Base-by-base conservation (phyloP, 768 basidiomycete species). In the Tricholoma sp. region DNA sequence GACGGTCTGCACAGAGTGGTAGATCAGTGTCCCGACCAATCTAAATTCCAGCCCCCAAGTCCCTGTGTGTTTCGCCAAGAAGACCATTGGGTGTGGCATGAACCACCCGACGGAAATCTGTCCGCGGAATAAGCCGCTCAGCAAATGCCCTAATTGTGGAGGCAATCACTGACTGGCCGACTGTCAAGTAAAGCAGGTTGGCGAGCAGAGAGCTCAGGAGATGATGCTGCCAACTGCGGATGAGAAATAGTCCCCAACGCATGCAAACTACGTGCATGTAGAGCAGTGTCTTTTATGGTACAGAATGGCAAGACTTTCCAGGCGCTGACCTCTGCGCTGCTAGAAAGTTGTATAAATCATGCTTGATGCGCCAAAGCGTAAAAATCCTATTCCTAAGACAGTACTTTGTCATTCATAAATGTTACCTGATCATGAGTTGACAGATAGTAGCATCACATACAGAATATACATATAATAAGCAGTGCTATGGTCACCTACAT, bases 131-230 rank as follows among this genome's bases (percentile, higher is more conserved):
- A 48, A 39, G 18, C 58, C 58, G n/a, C 28, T 42, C 2, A 17
- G 37, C 9, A 28, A 29, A 9, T 59, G 58, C 41, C 55, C 59
- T 12, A 59, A 57, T 5, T 66, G 65, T 52, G 50, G 56, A 9
- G 65, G 58, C 6, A n/a, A 49, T 2, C 65, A 66, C 48, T 64
- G 61, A 63, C 9, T 61, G 13, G 31, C 32, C 10, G 63, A 64
- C 42, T 66, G 63, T 56, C 56, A 58, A 3, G 47, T 59, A 44
- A 54, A 55, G n/a, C 63, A 63, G 41, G 4, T 64, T 15, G 56
- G 59, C 0, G 10, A 10, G 3, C 36, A 32, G 7, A 52, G 49
- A 37, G 63, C 61, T 11, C 44, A 48, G 47, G 34, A 48, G 24
- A 20, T 61, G 13, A 53, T 47, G 53, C 12, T 65, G 10, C 57